Conservation (phyloP, 352 stramenopile species). For the Phytopythium delawarense region DNA sequence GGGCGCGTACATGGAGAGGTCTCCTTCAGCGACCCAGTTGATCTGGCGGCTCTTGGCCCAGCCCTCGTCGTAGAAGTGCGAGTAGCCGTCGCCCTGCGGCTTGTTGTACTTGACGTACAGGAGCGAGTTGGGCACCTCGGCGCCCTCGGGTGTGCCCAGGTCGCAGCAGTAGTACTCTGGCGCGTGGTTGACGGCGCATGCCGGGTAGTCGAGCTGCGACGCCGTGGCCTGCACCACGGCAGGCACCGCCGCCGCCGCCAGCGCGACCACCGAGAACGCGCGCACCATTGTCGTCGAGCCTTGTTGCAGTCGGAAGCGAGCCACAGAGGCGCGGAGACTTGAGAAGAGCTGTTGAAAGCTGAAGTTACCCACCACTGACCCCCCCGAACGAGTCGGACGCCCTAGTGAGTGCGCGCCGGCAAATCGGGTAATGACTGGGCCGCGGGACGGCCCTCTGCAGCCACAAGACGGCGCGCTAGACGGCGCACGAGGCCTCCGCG, state of each 20-base stretch:
- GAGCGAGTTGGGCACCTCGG: conserved; percentile 23
- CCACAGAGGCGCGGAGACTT: too few relatives aligned
- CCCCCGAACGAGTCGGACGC: conserved; percentile 4
- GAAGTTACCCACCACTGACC: conserved; percentile 8
- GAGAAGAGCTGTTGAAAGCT: background rate
- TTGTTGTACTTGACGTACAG: conserved; percentile 65
- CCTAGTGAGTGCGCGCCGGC: conserved; percentile 13
- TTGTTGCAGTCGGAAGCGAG: background rate
- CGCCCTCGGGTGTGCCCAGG: conserved; percentile 24
- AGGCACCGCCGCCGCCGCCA: conserved; percentile 15
- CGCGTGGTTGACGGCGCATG: conserved; percentile 54
- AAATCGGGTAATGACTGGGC: conserved; percentile 21
- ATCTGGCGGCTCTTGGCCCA: conserved; percentile 62
- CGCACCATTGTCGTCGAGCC: background rate
- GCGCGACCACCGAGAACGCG: conserved; percentile 7
- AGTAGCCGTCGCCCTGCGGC: conserved; percentile 35
- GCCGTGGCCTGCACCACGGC: conserved; percentile 30
- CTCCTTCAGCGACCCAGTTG: conserved; percentile 42
- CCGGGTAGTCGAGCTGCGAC: conserved; percentile 50
- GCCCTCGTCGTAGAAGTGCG: conserved; percentile 58
- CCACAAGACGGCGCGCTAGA: too few relatives aligned
- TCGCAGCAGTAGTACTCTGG: conserved; percentile 62
- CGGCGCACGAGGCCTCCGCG: background rate
- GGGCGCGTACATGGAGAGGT: conserved; percentile 57
- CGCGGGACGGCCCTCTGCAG: background rate